Evolutionary conservation across 2,329 filamentous ascomycete genomes (phyloP).

Genomic region (Dactylonectria macrodidyma): DNA sequence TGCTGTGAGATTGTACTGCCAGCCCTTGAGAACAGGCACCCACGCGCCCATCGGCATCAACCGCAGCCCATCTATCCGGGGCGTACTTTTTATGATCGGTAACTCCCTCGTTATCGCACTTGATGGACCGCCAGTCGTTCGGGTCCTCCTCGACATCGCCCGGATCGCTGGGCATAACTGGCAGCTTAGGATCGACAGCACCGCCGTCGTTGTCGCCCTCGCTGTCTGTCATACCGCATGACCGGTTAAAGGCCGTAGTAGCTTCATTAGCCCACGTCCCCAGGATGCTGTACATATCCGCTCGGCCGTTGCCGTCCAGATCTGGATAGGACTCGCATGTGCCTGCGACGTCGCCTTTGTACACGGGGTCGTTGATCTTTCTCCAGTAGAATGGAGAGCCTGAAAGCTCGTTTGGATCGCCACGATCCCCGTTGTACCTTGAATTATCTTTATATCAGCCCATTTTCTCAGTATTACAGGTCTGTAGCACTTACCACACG

Average conservation of each 20-base stretch:
- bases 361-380: constrained; percentile 8
- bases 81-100: no score
- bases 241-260: no score
- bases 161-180: no score
- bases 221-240: no score
- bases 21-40: constrained; percentile 22
- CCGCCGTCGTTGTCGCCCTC: no score
- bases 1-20: constrained; percentile 23
- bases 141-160: no score
- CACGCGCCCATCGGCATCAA: constrained; percentile 31
- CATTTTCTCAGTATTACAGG: no score
- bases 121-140: no score
- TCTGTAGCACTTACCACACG: constrained; percentile 21
- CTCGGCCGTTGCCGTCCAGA: constrained; percentile 22
- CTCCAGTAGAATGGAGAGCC: not conserved
- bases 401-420: not conserved
- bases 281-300: constrained; percentile 23
- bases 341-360: constrained; percentile 4
- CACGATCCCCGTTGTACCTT: constrained; percentile 9
- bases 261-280: constrained; percentile 16
- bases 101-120: no score
- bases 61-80: not conserved
- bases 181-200: no score
- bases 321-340: constrained; percentile 21
- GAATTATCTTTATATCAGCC: no score